phyloP scores from a whole-genome alignment of 352 stramenopile species.

The Ochromonadaceae sp. region DNA sequence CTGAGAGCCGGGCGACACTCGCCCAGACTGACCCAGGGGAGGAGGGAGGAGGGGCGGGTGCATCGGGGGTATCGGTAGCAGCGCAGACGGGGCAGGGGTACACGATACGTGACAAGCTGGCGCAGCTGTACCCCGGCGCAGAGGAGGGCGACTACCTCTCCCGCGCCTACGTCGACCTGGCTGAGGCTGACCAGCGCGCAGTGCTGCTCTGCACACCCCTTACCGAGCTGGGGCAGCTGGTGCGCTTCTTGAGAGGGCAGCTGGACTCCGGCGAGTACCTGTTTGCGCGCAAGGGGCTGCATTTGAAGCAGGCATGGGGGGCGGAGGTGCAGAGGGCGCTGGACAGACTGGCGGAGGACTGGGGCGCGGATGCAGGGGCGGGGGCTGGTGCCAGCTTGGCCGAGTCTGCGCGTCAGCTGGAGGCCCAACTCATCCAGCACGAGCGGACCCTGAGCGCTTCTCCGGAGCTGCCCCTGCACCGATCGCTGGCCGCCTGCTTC shows the following conservation, averaged over 20 bases:
- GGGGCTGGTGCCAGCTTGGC: not conserved
- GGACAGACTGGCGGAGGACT: not conserved
- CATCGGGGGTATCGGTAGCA: too few relatives aligned
- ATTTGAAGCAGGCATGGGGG: not conserved
- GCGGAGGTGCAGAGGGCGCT: not conserved
- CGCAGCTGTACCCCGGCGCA: not conserved
- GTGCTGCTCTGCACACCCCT: not conserved
- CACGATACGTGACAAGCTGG: not conserved
- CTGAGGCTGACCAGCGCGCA: not conserved
- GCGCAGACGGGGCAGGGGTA: not conserved
- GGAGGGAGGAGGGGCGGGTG: too few relatives aligned
- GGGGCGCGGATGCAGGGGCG: too few relatives aligned
- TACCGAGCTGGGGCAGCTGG: not conserved
- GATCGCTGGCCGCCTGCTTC: not conserved
- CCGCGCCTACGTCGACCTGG: not conserved
- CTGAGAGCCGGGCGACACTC: too few relatives aligned
- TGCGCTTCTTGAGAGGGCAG: not conserved
- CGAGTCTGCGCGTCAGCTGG: not conserved
- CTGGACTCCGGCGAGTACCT: not conserved
- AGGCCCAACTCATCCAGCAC: not conserved
- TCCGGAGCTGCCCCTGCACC: not conserved
- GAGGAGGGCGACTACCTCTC: not conserved
- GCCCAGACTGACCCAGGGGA: too few relatives aligned
- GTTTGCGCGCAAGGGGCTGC: not conserved
- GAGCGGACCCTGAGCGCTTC: not conserved